Percentiles rank a stretch among this genome's conserved stretches.
These are phyloP conservation scores for Annona squamosa DNA, from an alignment of 164 flowering plant genomes.

Conservation along the genomic window DNA sequence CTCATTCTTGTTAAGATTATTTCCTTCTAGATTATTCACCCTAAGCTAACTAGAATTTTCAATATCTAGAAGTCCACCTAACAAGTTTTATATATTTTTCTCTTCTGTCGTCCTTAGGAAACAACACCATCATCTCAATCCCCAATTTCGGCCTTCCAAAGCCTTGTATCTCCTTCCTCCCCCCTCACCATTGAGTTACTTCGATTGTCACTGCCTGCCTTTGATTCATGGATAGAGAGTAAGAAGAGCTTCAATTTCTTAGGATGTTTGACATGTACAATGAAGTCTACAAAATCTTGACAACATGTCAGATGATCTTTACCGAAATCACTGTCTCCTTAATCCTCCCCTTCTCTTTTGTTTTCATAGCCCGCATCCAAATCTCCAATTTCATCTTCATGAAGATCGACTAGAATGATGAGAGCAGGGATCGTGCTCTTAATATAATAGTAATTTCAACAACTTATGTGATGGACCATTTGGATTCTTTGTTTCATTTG, in stretches of 20 bases:
- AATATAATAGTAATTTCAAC: background rate
- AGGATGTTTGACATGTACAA: slow-evolving; percentile 33
- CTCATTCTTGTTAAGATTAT: too few species aligned
- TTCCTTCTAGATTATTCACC: too few species aligned
- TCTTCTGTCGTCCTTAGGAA: too few species aligned
- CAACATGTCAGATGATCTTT: slow-evolving; percentile 39
- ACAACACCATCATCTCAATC: too few species aligned
- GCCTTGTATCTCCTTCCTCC: too few species aligned
- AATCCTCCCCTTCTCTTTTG: slow-evolving; percentile 58
- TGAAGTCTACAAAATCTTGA: slow-evolving; percentile 36
- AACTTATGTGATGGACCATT: slow-evolving; percentile 69
- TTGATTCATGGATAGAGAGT: slow-evolving; percentile 36
- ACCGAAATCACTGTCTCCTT: slow-evolving; percentile 42
- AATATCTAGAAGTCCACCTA: too few species aligned
- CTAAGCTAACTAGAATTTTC: too few species aligned
- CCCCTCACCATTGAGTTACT: too few species aligned
- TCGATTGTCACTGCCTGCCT: too few species aligned
- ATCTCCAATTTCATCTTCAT: slow-evolving; percentile 29
- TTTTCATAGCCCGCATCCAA: slow-evolving; percentile 41
- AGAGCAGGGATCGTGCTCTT: too few species aligned
- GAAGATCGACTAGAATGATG: slow-evolving; percentile 23
- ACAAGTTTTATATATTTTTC: too few species aligned
- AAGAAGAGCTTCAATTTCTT: slow-evolving; percentile 41
- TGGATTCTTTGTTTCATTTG: slow-evolving; percentile 63
- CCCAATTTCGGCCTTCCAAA: too few species aligned